Base-by-base conservation (phyloP, 371 early-diverging fungal genomes). In the Haplosporangium sp. region DNA sequence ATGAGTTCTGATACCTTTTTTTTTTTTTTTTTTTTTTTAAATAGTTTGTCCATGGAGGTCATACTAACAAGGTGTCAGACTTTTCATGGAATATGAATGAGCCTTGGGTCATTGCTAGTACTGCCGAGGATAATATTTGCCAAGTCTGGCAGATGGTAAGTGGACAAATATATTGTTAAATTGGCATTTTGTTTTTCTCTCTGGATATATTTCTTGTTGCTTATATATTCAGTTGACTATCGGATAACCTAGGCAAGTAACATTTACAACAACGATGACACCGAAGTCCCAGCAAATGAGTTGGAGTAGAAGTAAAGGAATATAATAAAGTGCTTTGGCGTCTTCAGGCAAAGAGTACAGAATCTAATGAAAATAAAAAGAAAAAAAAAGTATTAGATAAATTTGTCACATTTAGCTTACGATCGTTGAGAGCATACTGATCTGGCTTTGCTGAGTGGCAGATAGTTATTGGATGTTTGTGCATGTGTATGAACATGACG, bases 81-180 rank as follows among this genome's bases (percentile, higher is more conserved):
- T 92, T 99, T 69, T 90, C 92, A 56, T 99, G 99, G 99, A 99
- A 98, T 89, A 94, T 91, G 67, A 90, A 95, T 72, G 96, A 96
- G 72, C 96, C 94, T 40, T 99, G 97, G 97, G 95, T 96, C 17
- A 90, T 99, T 72, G 94, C 96, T 72, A 94, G 94, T 72, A 94
- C 95, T 4, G 98, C 97, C 37, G 98, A 98, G 85, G 48, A 48
- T 17, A 48, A 48, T 48, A 93, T 98, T 39, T 90, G 96, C 40
- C 99, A 99, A 89, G 94, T 99, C 0, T 99, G 99, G 99, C 97
- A 97, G 87, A 95, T 97, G 96, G 97, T 92, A 84, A 89, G 85
- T 44, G 44, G 9, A 40, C 8, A 15, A 40, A 48, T 48, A 13
- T 48, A 6, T 44, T 0, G n/a, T 4, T 44, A 44, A 13, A 44